Evolutionary conservation across 78 protist genomes (phyloP), one percentile per base, ranked within the genome.

Genomic region (Dictyostelium purpureum): DNA sequence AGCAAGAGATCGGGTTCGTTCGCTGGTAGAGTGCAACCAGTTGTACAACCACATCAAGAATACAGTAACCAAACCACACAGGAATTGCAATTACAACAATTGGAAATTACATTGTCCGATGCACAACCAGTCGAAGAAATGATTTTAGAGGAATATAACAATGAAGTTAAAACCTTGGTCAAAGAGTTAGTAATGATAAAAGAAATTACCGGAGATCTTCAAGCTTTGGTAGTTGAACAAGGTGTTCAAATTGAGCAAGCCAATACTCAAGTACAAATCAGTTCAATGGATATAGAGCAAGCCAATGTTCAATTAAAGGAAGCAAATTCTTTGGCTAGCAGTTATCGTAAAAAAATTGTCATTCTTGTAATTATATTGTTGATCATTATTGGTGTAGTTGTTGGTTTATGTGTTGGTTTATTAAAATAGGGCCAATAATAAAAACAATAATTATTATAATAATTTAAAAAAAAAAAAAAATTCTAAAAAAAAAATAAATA

Each of bases 131-230:
- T 45, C 1, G 92, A 85, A 14, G 92, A 85, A 19, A 0, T 85
- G 21, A 85, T 85, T 5, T 14, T 85, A n/a, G 47, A 70, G 45
- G 92, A 85, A 38, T 54, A 85, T 52, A 85, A 85, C 45, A 40
- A 18, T 4, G 92, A 85, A 35, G 76, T 85, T 5, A 59, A 85
- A 45, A 38, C 19, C 10, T 59, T 85, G 67, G 92, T 69, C 1
- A 47, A 16, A 31, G 82, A 85, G 3, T 35, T 85, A 18, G 11
- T 35, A 42, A 31, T 56, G 7, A 28, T 85, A 28, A 59, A 47
- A 56, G 92, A 85, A n/a, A 85, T 85, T 73, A 37, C 80, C 6
- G 31, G 73, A 0, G 92, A 85, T 59, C 10, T 85, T 11, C 51
- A 85, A 28, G 10, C 9, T 19, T 19, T 83, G 16, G 51, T 69